phyloP scores from a whole-genome alignment of 2,329 filamentous ascomycete species.

The Ascochyta rabiei region DNA sequence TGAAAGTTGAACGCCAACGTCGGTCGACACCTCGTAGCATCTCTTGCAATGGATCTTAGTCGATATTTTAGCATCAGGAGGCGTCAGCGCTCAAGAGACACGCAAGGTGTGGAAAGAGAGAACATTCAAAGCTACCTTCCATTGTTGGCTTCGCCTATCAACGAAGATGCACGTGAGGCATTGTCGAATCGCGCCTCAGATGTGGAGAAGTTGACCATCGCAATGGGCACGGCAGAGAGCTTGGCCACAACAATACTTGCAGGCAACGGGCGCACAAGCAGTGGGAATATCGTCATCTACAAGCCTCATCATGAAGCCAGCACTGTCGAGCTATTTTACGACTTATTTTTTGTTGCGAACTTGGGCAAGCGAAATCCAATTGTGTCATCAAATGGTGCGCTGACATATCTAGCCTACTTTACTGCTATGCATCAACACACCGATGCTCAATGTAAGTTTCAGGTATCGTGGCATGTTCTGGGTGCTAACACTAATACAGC shows the following conservation, averaged over 20 bases:
- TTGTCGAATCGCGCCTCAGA: slow-evolving; percentile 17
- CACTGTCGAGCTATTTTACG: slow-evolving; percentile 63
- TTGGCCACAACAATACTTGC: slow-evolving; percentile 21
- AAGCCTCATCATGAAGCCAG: slow-evolving; percentile 53
- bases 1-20: no score
- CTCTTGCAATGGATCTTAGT: slow-evolving; percentile 23
- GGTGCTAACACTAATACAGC: slow-evolving; percentile 14
- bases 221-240: slow-evolving; percentile 7
- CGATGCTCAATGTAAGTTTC: slow-evolving; percentile 45
- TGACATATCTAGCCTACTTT: slow-evolving; percentile 58
- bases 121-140: slow-evolving; percentile 20
- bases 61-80: slow-evolving; percentile 26
- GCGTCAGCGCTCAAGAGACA: slow-evolving; percentile 1
- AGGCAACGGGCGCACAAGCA: slow-evolving; percentile 24
- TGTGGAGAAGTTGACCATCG: slow-evolving; percentile 19
- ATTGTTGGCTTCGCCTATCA: slow-evolving; percentile 28
- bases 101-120: background rate
- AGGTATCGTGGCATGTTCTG: background rate
- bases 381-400: background rate
- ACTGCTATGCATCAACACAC: slow-evolving; percentile 62
- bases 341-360: slow-evolving; percentile 68
- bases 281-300: slow-evolving; percentile 33
- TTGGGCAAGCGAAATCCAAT: slow-evolving; percentile 42
- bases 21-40: background rate
- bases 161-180: slow-evolving; percentile 25